Evolutionary conservation across 2,329 filamentous ascomycete genomes (phyloP), one percentile per base, ranked within the genome.

Genomic region (Meredithiella fracta): DNA sequence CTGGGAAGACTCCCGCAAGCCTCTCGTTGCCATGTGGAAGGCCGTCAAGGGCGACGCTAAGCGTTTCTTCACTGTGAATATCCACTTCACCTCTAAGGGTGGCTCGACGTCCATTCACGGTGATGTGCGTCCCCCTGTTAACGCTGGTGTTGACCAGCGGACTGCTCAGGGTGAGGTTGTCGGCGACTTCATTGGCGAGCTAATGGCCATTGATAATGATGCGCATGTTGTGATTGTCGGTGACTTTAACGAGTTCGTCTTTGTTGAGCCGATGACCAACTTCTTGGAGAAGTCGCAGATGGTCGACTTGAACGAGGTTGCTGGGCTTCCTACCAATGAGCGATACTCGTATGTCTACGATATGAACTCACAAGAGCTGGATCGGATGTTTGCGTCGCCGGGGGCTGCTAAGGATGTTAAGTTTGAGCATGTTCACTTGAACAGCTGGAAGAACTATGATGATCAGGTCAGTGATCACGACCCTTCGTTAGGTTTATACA

Each of bases 241-340:
- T 25, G 83, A 87, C 67, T 86, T 82, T 65, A 86, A 87, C 70
- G 83, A 87, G 65, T 86, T 84, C 64, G 65, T 74, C 3, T 80
- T 81, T 59, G 81, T 80, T 8, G 63, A 72, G 64, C 82, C 83
- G 1, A 65, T 86, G 51, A 65, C 72, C 59, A 68, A 68, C 1
- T 84, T 86, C 60, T 63, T 69, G 1, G 60, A 66, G 2, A 68
- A 72, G 20, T 82, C 78, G 0, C 73, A 75, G 1, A 69, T 86
- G 49, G 61, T 71, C 34, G 81, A 86, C 60, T 67, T 85, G 1
- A 82, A 86, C 61, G 79, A 75, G 3, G 78, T 76, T 0, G 74
- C 70, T 3, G 69, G 69, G 3, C 73, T 79, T 9, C 67, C 72
- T 3, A 63, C 68, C 1, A 63, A 66, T 25, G 83, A 87, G 70